A percentile compares a stretch with the other conserved stretches of the same genome.
Conservation (phyloP, 2,329 filamentous ascomycete genomes). For the Beauveria sp. region DNA sequence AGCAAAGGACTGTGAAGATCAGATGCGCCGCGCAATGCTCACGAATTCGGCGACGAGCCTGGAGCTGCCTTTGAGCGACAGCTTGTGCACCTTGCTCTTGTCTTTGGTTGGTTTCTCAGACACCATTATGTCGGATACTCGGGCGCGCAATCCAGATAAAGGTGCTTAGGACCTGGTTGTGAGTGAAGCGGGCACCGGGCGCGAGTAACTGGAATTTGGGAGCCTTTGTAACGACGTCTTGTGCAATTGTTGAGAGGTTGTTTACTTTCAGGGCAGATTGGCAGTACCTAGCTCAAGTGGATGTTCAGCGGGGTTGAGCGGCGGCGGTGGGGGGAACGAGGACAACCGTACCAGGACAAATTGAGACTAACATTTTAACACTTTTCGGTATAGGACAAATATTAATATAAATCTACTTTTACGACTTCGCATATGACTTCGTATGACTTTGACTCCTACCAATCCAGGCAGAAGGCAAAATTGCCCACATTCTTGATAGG, state of each 20-base stretch:
- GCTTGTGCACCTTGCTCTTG: slow-evolving; percentile 89
- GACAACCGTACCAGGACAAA: neutral
- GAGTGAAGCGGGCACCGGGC: neutral
- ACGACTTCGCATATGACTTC: no score
- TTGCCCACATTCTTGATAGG: neutral
- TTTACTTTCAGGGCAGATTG: neutral
- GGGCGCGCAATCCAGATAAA: neutral
- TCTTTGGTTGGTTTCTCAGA: slow-evolving; percentile 22
- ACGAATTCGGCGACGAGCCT: slow-evolving; percentile 95
- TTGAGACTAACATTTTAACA: neutral
- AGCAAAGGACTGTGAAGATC: neutral
- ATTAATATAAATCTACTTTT: neutral
- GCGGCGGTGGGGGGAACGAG: neutral
- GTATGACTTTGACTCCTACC: neutral
- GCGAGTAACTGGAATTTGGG: no score
- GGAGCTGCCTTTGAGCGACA: slow-evolving; percentile 75
- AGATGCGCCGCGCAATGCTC: slow-evolving; percentile 31
- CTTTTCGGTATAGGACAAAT: no score
- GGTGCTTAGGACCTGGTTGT: no score
- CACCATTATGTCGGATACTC: neutral
- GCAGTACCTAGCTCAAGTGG: slow-evolving; percentile 5
- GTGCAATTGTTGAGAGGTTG: neutral
- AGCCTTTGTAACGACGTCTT: neutral
- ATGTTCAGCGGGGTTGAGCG: slow-evolving; percentile 1
- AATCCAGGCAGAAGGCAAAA: neutral